phyloP scores from a whole-genome alignment of 2,329 filamentous ascomycete genomes.

The Magnaporthiopsis rhizophila region DNA sequence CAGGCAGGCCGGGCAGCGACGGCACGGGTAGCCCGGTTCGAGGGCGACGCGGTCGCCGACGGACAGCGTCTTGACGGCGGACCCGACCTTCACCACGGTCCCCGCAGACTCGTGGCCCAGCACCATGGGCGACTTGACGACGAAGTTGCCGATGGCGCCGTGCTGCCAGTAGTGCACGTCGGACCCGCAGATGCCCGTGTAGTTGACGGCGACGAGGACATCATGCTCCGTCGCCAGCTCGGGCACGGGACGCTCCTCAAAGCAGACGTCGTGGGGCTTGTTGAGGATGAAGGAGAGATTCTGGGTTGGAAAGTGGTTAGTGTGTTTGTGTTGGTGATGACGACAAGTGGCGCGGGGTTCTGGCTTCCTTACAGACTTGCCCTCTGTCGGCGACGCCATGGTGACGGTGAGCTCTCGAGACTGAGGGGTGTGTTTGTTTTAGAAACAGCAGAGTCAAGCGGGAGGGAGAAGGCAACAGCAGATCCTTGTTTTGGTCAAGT shows the following conservation, averaged over 20 bases:
- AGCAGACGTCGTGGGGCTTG: conserved; percentile 63
- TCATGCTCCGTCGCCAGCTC: conserved; percentile 59
- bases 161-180: conserved; percentile 40
- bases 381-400: conserved; percentile 17
- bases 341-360: neutral
- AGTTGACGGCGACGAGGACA: conserved; percentile 74
- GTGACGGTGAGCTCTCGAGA: neutral
- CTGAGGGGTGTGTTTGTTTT: neutral
- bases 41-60: conserved; percentile 59
- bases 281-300: conserved; percentile 83
- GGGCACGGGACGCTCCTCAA: conserved; percentile 68
- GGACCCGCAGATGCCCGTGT: conserved; percentile 74
- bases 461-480: neutral
- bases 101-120: conserved; percentile 59
- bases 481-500: neutral
- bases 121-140: conserved; percentile 42
- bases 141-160: conserved; percentile 46
- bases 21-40: conserved; percentile 57
- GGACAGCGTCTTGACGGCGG: conserved; percentile 46
- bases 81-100: conserved; percentile 47
- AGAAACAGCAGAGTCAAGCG: neutral
- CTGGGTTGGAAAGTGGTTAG: conserved; percentile 30
- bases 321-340: neutral
- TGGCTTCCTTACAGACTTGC: conserved; percentile 20
- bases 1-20: conserved; percentile 26